Evolutionary conservation across 495 filamentous ascomycete species (phyloP), one percentile per base, ranked within the genome.

Genomic region (Parmelia sp.): DNA sequence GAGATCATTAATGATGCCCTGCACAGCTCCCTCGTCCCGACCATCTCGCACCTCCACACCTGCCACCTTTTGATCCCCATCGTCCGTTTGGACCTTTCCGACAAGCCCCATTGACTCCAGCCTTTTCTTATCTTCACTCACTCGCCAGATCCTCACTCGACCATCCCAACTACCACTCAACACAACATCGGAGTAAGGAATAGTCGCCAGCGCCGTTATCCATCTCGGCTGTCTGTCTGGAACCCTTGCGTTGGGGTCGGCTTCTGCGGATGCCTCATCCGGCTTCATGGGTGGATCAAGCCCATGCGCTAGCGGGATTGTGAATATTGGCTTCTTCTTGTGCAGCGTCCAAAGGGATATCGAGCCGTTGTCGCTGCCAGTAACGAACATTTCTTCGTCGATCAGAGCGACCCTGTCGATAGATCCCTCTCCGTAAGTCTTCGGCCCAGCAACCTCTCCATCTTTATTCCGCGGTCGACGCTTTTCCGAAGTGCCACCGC

Each of bases 131-230:
- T 96, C 92, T 27, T 88, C 81, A 44, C 86, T 88, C 49, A 97
- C 78, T 63, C 78, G 83, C 91, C 92, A 98, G n/a, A 85, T 88
- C 35, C 92, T 81, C 21, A 97, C 81, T 69, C 79, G 83, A 2
- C 94, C 94, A 75, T 98, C 94, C 91, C 92, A 97, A 72, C 90
- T 95, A 21, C 93, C 94, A 65, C 86, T 92, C 42, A 97, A 75
- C 44, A 97, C 81, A 36, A 96, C 75, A 70, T 98, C 91, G 14
- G 90, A 91, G 70, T 90, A 95, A 0, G 93, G 91, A 44, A 97
- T 79, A 6, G 88, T 88, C 35, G 88, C 78, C 51, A 98, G 76
- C 3, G 94, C 94, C 12, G 94, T 97, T 72, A 98, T 93, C 82
- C 89, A 92, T 62, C 93, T 82, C 23, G 92, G 90, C 62, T 87